phyloP scores from a whole-genome alignment of 2,329 filamentous ascomycete species.

The Neoascochyta sp. region DNA sequence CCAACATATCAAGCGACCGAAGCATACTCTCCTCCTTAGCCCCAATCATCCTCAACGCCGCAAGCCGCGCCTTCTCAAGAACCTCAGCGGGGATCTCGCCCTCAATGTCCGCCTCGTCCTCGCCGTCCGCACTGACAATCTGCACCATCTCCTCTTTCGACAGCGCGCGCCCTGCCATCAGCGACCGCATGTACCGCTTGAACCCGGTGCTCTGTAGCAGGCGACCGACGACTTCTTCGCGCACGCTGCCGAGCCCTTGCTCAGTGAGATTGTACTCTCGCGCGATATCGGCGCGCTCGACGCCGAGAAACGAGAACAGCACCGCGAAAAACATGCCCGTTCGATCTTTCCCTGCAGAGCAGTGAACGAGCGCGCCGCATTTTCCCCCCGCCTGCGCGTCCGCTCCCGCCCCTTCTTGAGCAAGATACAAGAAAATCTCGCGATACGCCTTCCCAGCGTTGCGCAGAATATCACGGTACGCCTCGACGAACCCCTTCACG shows the following conservation, averaged over 20 bases:
- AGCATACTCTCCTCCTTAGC: conserved; percentile 51
- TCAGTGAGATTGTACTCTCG: conserved; percentile 68
- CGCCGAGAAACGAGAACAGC: conserved; percentile 61
- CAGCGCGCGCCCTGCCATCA: conserved; percentile 15
- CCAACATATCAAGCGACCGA: conserved; percentile 52
- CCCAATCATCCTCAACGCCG: conserved; percentile 36
- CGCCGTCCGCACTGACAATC: conserved; percentile 20
- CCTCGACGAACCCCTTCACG: conserved; percentile 58
- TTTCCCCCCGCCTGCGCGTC: too few species aligned
- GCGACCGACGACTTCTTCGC: conserved; percentile 48
- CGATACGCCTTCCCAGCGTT: conserved; percentile 53
- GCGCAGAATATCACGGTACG: conserved; percentile 60
- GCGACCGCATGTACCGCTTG: conserved; percentile 17
- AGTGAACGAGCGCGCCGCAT: conserved; percentile 62
- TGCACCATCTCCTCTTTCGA: conserved; percentile 51
- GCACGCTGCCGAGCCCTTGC: conserved; percentile 50
- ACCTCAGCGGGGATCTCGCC: conserved; percentile 42
- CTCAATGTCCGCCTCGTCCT: conserved; percentile 22
- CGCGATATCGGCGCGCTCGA: conserved; percentile 55
- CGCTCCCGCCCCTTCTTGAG: conserved; percentile 1
- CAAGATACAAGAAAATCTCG: conserved; percentile 61
- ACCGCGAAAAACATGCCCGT: conserved; percentile 69
- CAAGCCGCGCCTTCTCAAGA: conserved; percentile 20
- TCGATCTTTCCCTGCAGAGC: conserved; percentile 73
- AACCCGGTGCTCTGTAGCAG: conserved; percentile 42